phyloP scores from a whole-genome alignment of 78 protist genomes.

The Speleostelium caveatum region DNA sequence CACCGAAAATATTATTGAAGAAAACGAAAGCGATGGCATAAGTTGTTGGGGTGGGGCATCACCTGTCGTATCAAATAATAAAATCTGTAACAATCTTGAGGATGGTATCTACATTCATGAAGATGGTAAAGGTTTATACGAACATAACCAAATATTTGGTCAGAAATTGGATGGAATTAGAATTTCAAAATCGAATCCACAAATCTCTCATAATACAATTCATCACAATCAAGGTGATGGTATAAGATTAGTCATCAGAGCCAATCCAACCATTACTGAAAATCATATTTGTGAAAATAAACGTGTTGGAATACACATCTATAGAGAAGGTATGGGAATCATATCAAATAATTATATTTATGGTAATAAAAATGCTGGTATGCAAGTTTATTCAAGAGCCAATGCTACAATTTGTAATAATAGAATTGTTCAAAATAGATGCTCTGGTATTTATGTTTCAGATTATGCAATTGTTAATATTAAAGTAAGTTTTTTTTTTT shows the following conservation, averaged over 20 bases:
- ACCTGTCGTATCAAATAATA: constrained; percentile 56
- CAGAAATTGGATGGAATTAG: constrained; percentile 74
- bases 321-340: constrained; percentile 77
- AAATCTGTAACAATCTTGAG: constrained; percentile 64
- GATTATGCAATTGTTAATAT: constrained; percentile 77
- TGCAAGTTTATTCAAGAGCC: constrained; percentile 69
- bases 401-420: constrained; percentile 67
- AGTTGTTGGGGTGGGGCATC: constrained; percentile 81
- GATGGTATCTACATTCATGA: constrained; percentile 76
- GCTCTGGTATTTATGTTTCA: constrained; percentile 68
- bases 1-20: constrained; percentile 73
- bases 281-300: constrained; percentile 75
- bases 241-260: constrained; percentile 52
- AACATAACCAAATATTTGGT: constrained; percentile 67
- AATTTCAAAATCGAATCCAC: constrained; percentile 65
- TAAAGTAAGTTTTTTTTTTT: background rate
- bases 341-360: constrained; percentile 61
- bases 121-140: constrained; percentile 75
- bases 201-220: constrained; percentile 47
- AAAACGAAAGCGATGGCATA: constrained; percentile 70
- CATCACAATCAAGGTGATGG: constrained; percentile 82
- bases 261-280: constrained; percentile 66
- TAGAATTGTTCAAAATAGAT: constrained; percentile 50
- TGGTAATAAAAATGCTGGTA: constrained; percentile 71
- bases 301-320: constrained; percentile 72